Conservation (phyloP, 106 monocot genomes). For the Dioscorea zingiberensis region DNA sequence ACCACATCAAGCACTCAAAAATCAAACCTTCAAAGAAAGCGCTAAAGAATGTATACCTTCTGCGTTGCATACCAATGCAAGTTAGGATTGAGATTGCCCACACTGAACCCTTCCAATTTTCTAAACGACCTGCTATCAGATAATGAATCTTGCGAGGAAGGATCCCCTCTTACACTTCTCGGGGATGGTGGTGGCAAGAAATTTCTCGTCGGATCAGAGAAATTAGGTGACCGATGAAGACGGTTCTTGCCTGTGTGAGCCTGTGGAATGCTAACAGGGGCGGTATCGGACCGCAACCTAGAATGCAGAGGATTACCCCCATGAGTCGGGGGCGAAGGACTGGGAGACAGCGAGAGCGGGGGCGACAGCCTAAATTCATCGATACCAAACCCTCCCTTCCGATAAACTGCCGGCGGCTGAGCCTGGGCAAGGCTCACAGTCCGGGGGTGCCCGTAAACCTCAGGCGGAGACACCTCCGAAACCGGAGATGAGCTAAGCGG, state of each 20-base stretch:
- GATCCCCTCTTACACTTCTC: slow-evolving; percentile 32
- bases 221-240: slow-evolving; percentile 30
- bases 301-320: slow-evolving; percentile 37
- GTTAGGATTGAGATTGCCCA: slow-evolving; percentile 42
- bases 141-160: slow-evolving; percentile 43
- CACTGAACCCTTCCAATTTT: slow-evolving; percentile 47
- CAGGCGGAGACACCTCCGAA: slow-evolving; percentile 17
- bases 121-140: slow-evolving; percentile 45
- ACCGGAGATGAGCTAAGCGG: slow-evolving; percentile 17
- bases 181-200: slow-evolving; percentile 77
- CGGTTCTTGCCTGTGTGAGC: slow-evolving; percentile 24
- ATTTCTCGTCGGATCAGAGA: slow-evolving; percentile 53
- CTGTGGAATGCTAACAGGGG: slow-evolving; percentile 78
- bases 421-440: neutral
- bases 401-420: slow-evolving; percentile 9
- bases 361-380: slow-evolving; percentile 55
- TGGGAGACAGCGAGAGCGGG: slow-evolving; percentile 60
- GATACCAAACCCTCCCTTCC: slow-evolving; percentile 31
- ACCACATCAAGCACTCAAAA: neutral
- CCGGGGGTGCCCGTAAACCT: slow-evolving; percentile 14
- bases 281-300: slow-evolving; percentile 39
- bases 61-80: slow-evolving; percentile 25
- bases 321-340: slow-evolving; percentile 71
- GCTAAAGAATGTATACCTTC: slow-evolving; percentile 51
- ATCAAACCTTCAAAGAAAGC: slow-evolving; percentile 1